These are phyloP conservation scores for Neurospora sp. DNA, from an alignment of 495 filamentous ascomycete genomes.

Conservation along the genomic window DNA sequence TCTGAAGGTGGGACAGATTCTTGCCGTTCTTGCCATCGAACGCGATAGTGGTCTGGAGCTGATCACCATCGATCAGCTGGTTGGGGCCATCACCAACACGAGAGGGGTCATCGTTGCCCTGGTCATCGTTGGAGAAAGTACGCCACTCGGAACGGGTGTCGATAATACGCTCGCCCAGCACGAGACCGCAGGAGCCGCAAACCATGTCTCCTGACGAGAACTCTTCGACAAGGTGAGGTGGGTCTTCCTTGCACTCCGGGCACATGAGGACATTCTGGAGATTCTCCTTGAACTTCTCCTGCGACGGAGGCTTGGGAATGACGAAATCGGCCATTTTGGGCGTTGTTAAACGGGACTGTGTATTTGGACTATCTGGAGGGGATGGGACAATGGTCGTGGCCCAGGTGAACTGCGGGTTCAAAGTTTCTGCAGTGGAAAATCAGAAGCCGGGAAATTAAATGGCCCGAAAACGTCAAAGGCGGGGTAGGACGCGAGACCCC, in stretches of 20 bases:
- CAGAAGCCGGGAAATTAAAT: background rate
- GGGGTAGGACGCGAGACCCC: background rate
- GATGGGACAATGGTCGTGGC: background rate
- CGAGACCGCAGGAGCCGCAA: constrained; percentile 84
- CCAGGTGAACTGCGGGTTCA: background rate
- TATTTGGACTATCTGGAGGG: background rate
- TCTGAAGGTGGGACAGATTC: constrained; percentile 74
- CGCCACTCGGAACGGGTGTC: constrained; percentile 97
- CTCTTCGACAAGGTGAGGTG: constrained; percentile 87
- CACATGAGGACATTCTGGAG: constrained; percentile 77
- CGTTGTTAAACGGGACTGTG: background rate
- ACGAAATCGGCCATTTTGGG: constrained; percentile 8
- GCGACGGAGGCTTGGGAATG: constrained; percentile 2
- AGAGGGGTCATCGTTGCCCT: constrained; percentile 85
- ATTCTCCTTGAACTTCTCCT: constrained; percentile 41
- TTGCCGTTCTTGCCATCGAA: constrained; percentile 59
- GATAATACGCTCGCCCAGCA: constrained; percentile 80
- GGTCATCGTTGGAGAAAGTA: constrained; percentile 95
- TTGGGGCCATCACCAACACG: constrained; percentile 94
- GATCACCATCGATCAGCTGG: constrained; percentile 77
- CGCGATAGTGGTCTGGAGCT: constrained; percentile 84
- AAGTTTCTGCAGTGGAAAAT: background rate
- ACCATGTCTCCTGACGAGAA: constrained; percentile 87
- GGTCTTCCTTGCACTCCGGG: constrained; percentile 79
- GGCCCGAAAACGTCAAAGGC: background rate